Conservation (phyloP, 148 eudicot genomes). For the Chenopodium album region DNA sequence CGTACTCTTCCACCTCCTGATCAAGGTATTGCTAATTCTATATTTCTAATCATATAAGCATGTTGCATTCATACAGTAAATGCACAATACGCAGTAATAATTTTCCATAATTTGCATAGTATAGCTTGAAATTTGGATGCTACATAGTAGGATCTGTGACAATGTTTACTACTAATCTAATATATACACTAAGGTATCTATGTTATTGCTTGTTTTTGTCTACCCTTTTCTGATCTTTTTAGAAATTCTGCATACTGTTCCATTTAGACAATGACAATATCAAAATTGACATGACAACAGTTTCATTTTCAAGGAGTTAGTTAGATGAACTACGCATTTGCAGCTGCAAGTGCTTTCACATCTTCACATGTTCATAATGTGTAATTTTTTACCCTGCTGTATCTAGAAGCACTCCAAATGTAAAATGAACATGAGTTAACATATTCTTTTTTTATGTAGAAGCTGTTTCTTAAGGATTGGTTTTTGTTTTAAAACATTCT, state of each 20-base stretch:
- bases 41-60: neutral
- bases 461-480: neutral
- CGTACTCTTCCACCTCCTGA: conserved; percentile 79
- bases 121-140: neutral
- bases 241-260: neutral
- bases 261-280: neutral
- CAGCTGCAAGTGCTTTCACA: too few relatives aligned
- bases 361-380: too few relatives aligned
- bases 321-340: neutral
- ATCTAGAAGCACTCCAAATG: neutral
- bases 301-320: neutral
- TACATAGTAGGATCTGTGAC: neutral
- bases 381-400: neutral
- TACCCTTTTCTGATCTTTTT: neutral
- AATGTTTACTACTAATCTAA: neutral
- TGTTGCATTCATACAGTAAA: neutral
- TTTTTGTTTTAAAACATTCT: neutral
- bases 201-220: neutral
- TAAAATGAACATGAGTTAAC: neutral
- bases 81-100: neutral
- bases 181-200: neutral
- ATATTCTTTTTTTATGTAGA: neutral
- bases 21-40: conserved; percentile 51
- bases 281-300: too few relatives aligned
- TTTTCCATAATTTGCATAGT: neutral